A percentile compares a stretch with the other conserved stretches of the same genome.
phyloP scores from a whole-genome alignment of 495 filamentous ascomycete genomes.

The Aspergillus ostianus region DNA sequence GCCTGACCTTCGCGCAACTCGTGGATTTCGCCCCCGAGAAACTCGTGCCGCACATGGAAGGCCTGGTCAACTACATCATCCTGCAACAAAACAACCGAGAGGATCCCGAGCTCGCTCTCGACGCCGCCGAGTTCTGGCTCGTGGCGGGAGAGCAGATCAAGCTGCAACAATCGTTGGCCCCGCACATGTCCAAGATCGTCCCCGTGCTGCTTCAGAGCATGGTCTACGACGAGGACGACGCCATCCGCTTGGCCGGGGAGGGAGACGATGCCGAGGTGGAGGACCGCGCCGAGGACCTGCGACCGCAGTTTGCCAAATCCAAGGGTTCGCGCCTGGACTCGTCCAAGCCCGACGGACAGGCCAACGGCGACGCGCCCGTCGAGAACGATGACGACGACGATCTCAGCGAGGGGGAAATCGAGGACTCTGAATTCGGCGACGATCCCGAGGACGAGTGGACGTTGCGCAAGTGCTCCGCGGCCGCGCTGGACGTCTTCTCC shows the following conservation, averaged over 20 bases:
- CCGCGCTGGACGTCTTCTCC: constrained; percentile 90
- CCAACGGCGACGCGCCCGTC: constrained; percentile 51
- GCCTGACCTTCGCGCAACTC: constrained; percentile 86
- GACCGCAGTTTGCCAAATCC: constrained; percentile 85
- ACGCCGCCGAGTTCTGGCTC: constrained; percentile 98
- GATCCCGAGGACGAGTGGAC: constrained; percentile 96
- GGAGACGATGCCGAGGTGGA: constrained; percentile 91
- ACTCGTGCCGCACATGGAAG: constrained; percentile 82
- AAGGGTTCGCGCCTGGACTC: constrained; percentile 51
- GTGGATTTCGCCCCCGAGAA: constrained; percentile 89
- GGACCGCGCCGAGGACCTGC: constrained; percentile 87
- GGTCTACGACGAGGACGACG: constrained; percentile 95
- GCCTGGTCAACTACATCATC: constrained; percentile 90
- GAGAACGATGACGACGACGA: constrained; percentile 57
- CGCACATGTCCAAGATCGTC: constrained; percentile 80
- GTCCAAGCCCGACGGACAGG: constrained; percentile 44
- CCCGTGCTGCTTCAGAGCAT: constrained; percentile 91
- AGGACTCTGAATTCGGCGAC: constrained; percentile 66
- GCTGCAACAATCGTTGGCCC: constrained; percentile 68
- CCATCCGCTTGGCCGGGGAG: constrained; percentile 74
- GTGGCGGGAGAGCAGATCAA: constrained; percentile 83
- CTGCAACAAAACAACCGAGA: constrained; percentile 79
- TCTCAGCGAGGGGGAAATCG: constrained; percentile 86
- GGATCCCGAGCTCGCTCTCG: constrained; percentile 86
- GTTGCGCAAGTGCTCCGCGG: constrained; percentile 94